phyloP scores from a whole-genome alignment of 75 land plant genomes.

The Isoetes taiwanensis region DNA sequence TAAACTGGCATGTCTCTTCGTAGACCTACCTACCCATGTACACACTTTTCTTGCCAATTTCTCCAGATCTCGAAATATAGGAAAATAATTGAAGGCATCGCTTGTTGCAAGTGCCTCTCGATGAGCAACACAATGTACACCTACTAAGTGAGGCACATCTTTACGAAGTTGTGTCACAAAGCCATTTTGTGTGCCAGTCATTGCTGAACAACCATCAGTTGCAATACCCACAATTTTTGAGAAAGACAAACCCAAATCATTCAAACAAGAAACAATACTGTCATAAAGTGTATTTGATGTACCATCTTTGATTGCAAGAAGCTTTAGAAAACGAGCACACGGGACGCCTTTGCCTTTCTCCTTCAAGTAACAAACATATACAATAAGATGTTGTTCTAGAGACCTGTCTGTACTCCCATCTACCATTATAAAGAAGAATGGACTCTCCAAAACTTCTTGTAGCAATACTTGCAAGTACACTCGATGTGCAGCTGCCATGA shows the following conservation, averaged over 20 bases:
- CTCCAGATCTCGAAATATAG: neutral
- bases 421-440: slow-evolving; percentile 9
- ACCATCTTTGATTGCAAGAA: slow-evolving; percentile 3
- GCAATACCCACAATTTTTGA: slow-evolving; percentile 10
- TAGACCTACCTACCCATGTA: too few species aligned
- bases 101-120: slow-evolving; percentile 6
- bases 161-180: slow-evolving; percentile 2
- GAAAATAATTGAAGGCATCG: slow-evolving; percentile 6
- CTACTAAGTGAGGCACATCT: neutral
- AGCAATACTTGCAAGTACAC: too few species aligned
- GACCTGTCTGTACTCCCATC: slow-evolving; percentile 9
- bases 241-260: neutral
- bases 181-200: slow-evolving; percentile 7
- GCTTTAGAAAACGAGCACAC: neutral
- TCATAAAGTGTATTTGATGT: neutral
- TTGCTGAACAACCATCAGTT: slow-evolving; percentile 8
- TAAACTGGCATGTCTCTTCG: too few species aligned
- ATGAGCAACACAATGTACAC: slow-evolving; percentile 12
- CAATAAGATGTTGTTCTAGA: slow-evolving; percentile 9
- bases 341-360: neutral
- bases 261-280: neutral
- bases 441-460: slow-evolving; percentile 7
- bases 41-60: too few species aligned
- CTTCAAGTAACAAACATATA: slow-evolving; percentile 8
- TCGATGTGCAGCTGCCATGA: too few species aligned